phyloP scores from a whole-genome alignment of 2,329 filamentous ascomycete genomes.

The Aspergillus glaucus region DNA sequence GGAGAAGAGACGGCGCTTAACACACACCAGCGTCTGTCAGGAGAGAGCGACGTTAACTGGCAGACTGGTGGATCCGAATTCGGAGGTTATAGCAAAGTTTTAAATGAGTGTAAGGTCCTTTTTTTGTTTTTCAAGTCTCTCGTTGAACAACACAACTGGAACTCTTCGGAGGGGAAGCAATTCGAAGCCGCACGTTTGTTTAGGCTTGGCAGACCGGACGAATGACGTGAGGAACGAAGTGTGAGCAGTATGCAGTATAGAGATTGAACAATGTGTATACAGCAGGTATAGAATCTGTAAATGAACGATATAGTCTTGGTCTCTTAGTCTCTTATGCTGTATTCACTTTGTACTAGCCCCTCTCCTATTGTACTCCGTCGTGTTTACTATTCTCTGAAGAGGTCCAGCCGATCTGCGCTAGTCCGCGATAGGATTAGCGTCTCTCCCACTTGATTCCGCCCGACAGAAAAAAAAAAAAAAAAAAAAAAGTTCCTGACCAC shows the following conservation, averaged over 20 bases:
- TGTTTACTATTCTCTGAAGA: background rate
- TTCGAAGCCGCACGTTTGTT: background rate
- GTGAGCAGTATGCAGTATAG: background rate
- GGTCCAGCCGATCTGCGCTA: conserved; percentile 24
- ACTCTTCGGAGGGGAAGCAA: background rate
- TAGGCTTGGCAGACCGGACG: background rate
- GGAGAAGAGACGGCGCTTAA: too few species aligned
- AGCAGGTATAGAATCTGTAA: background rate
- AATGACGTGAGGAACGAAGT: background rate
- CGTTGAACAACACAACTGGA: background rate
- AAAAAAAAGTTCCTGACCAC: conserved; percentile 27
- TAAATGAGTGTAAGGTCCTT: background rate
- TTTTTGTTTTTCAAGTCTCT: too few species aligned
- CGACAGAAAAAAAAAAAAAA: conserved; percentile 28
- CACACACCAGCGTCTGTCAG: too few species aligned
- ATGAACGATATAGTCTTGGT: too few species aligned
- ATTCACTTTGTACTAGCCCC: too few species aligned
- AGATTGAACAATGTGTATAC: too few species aligned
- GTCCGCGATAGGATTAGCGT: conserved; percentile 28
- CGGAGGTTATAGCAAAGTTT: too few species aligned
- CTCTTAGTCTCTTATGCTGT: too few species aligned
- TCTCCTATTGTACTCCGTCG: too few species aligned
- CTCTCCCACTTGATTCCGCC: conserved; percentile 15
- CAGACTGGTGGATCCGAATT: too few species aligned
- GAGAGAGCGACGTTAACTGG: too few species aligned